Percentiles rank a stretch among this genome's conserved stretches.
Conservation (phyloP, 768 basidiomycete species). For the Naganishia randhawae region DNA sequence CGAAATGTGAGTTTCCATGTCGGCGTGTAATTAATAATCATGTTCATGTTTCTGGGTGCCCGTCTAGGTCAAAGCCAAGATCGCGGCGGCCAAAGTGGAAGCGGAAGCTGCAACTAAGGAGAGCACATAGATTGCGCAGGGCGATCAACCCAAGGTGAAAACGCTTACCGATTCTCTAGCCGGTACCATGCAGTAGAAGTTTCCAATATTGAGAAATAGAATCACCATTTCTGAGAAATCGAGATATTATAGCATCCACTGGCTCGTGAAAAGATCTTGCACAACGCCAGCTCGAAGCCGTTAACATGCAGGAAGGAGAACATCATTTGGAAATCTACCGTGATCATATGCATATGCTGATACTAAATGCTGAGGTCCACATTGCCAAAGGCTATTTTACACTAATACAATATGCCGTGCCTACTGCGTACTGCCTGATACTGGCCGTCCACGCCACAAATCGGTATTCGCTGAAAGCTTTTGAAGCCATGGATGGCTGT, state of each 20-base stretch:
- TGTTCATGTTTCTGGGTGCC: not conserved
- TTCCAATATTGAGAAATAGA: no score
- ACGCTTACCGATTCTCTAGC: no score
- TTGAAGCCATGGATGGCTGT: not conserved
- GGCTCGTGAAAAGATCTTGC: no score
- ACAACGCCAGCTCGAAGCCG: no score
- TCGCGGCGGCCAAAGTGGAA: slow-evolving; percentile 13
- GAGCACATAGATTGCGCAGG: no score
- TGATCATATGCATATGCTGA: not conserved
- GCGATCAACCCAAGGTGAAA: no score
- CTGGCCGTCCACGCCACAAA: not conserved
- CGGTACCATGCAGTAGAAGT: no score
- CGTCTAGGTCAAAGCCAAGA: slow-evolving; percentile 10
- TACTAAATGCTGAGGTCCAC: not conserved
- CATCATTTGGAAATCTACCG: not conserved
- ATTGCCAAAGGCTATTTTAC: not conserved
- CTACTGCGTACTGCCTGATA: not conserved
- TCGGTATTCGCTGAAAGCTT: not conserved
- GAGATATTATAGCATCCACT: no score
- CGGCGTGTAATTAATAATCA: no score
- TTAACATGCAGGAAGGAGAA: no score
- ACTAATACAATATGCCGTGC: not conserved
- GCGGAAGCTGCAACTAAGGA: not conserved
- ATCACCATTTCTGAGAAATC: no score
- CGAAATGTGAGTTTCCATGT: slow-evolving; percentile 43